These are phyloP conservation scores for Pigoraptor vietnamica DNA, from an alignment of 78 protist species.

Conservation along the genomic window DNA sequence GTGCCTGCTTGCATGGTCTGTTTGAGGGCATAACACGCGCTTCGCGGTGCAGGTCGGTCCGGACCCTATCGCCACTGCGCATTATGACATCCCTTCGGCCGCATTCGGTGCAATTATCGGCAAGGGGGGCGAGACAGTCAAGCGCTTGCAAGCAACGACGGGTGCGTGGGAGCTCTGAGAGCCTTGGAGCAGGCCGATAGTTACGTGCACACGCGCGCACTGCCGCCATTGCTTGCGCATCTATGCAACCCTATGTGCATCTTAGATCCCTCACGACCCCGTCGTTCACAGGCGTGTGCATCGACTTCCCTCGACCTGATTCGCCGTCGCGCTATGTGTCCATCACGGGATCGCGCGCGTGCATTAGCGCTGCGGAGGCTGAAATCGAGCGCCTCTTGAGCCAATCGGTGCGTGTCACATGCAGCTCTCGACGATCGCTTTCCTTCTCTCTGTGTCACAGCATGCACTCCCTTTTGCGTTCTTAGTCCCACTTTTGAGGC, in stretches of 20 bases:
- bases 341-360: neutral
- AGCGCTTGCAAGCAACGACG: neutral
- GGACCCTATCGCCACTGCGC: neutral
- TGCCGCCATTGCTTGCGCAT: no score
- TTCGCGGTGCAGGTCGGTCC: neutral
- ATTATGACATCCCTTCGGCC: neutral
- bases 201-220: no score
- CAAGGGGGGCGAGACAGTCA: neutral
- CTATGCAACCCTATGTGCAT: no score
- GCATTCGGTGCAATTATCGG: neutral
- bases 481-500: no score
- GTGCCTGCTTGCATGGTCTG: no score
- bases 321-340: neutral
- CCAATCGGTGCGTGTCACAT: neutral
- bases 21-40: no score
- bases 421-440: no score
- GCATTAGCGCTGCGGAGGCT: neutral
- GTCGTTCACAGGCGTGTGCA: neutral
- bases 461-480: no score
- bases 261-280: no score
- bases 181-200: no score
- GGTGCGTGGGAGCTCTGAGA: no score
- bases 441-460: no score
- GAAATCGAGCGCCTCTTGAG: neutral
- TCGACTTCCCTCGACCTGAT: neutral